Percentiles rank a stretch among this genome's conserved stretches.
Conservation (phyloP, 2,329 filamentous ascomycete species). For the Claviceps sp. region DNA sequence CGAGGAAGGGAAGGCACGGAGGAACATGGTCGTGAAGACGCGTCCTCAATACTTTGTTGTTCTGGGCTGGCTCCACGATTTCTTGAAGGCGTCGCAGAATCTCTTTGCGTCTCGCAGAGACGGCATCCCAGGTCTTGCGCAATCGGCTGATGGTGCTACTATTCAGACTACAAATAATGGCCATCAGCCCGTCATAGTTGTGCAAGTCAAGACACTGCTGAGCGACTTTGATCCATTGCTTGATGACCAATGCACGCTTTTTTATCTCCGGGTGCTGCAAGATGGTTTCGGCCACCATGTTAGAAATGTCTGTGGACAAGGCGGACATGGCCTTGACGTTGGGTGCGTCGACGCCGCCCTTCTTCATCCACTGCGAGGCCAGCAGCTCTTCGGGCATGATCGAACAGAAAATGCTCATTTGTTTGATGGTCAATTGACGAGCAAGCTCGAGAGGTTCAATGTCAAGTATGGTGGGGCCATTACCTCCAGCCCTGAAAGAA, state of each 20-base stretch:
- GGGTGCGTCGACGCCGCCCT: conserved; percentile 60
- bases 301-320: conserved; percentile 81
- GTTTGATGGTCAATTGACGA: conserved; percentile 82
- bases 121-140: conserved; percentile 80
- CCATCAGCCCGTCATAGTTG: conserved; percentile 96
- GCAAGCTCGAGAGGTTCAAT: conserved; percentile 87
- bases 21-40: conserved; percentile 76
- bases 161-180: conserved; percentile 88
- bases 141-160: conserved; percentile 82
- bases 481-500: conserved; percentile 61
- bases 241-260: conserved; percentile 79
- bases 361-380: conserved; percentile 88
- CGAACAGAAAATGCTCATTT: conserved; percentile 80
- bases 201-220: conserved; percentile 75
- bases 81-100: conserved; percentile 64
- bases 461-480: conserved; percentile 63
- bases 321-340: conserved; percentile 93
- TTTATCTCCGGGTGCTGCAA: conserved; percentile 80
- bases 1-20: conserved; percentile 88
- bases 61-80: conserved; percentile 82
- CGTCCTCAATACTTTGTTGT: conserved; percentile 75
- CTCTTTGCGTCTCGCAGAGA: conserved; percentile 72
- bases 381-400: conserved; percentile 88
- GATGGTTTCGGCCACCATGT: conserved; percentile 87
- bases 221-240: conserved; percentile 96